A percentile compares a stretch with the other conserved stretches of the same genome.
phyloP scores from a whole-genome alignment of 495 filamentous ascomycete species.

The Penicillium riverlandense region DNA sequence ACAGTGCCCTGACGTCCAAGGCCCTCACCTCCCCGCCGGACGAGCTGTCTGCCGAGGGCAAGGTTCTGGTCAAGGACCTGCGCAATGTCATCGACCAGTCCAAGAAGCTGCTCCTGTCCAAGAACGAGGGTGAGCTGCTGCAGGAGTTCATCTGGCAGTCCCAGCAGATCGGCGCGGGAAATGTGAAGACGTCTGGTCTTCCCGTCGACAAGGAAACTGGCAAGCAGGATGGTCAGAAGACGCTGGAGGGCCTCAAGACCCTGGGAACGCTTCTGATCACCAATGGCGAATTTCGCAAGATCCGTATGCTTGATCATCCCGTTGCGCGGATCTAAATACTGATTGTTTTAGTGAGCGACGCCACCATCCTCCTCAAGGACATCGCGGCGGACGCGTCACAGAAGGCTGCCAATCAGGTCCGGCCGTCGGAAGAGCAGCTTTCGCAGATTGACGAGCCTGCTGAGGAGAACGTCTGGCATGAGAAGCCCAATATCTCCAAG shows the following conservation, averaged over 20 bases:
- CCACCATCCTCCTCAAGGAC: constrained; percentile 73
- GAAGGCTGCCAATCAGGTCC: constrained; percentile 70
- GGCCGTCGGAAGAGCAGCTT: constrained; percentile 73
- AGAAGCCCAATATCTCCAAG: constrained; percentile 70
- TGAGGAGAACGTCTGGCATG: constrained; percentile 89
- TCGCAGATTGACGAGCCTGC: constrained; percentile 74
- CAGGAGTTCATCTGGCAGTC: constrained; percentile 98
- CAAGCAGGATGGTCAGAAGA: constrained; percentile 73
- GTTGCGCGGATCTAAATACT: neutral
- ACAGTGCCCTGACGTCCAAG: constrained; percentile 66
- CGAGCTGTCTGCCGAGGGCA: constrained; percentile 78
- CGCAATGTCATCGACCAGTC: constrained; percentile 80
- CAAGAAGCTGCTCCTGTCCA: constrained; percentile 80
- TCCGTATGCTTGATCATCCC: constrained; percentile 51
- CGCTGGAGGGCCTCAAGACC: constrained; percentile 78
- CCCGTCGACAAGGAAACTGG: constrained; percentile 69
- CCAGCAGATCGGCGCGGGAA: constrained; percentile 56
- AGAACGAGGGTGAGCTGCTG: constrained; percentile 89
- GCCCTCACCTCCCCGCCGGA: constrained; percentile 62
- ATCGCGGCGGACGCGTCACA: constrained; percentile 84
- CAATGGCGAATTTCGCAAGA: constrained; percentile 94
- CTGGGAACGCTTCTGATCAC: constrained; percentile 86
- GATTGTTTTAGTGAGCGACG: constrained; percentile 63
- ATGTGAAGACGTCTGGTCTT: constrained; percentile 50
- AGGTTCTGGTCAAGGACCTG: constrained; percentile 66